phyloP scores from a whole-genome alignment of 179 eudicot species.

The Patellifolia procumbens region DNA sequence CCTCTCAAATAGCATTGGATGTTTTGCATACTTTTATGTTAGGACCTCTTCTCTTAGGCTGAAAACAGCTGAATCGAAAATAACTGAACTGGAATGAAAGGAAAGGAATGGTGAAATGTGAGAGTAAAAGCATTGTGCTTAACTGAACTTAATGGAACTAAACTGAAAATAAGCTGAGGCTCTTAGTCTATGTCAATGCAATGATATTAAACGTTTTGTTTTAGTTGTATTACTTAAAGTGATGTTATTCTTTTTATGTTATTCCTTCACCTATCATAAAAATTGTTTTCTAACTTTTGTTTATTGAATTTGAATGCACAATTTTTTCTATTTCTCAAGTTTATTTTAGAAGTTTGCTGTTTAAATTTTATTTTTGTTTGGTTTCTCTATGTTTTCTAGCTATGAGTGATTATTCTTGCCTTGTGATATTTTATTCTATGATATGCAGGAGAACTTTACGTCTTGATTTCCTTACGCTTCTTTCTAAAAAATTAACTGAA shows the following conservation, averaged over 20 bases:
- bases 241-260: too few relatives aligned
- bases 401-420: neutral
- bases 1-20: neutral
- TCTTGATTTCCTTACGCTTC: conserved; percentile 70
- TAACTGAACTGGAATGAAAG: too few relatives aligned
- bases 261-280: too few relatives aligned
- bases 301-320: neutral
- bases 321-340: neutral
- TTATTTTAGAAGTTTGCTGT: too few relatives aligned
- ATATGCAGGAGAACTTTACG: conserved; percentile 69
- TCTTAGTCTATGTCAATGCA: too few relatives aligned
- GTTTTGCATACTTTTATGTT: neutral
- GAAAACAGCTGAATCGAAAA: neutral
- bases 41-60: neutral
- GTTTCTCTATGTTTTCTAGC: neutral
- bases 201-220: too few relatives aligned
- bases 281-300: too few relatives aligned
- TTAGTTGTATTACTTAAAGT: too few relatives aligned
- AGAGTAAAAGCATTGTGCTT: too few relatives aligned
- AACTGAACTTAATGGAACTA: too few relatives aligned
- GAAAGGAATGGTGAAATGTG: neutral
- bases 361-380: too few relatives aligned
- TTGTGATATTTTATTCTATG: conserved; percentile 6
- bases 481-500: conserved; percentile 69
- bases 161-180: too few relatives aligned